These are phyloP conservation scores for Puccinia horiana DNA, from an alignment of 1,284 basidiomycete species.

Conservation along the genomic window DNA sequence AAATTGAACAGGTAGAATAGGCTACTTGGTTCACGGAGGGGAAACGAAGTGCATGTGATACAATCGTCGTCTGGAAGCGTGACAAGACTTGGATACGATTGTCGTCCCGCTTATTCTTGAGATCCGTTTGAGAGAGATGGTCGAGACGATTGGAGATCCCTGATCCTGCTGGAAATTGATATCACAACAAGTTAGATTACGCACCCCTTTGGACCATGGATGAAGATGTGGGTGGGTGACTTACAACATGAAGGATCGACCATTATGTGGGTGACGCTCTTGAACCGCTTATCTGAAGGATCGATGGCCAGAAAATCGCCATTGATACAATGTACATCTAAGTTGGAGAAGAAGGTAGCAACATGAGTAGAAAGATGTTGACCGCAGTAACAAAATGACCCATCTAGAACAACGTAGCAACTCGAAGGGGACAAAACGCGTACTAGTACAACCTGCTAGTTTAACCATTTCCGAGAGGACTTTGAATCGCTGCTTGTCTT, in stretches of 20 bases:
- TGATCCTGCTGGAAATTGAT: constrained; percentile 55
- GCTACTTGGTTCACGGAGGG: constrained; percentile 54
- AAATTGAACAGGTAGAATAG: constrained; percentile 47
- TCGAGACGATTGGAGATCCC: constrained; percentile 56
- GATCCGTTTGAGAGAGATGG: constrained; percentile 58
- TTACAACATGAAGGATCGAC: constrained; percentile 80
- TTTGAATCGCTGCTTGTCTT: constrained; percentile 73
- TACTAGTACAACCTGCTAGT: constrained; percentile 72
- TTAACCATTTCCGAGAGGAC: constrained; percentile 80
- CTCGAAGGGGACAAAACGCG: constrained; percentile 12
- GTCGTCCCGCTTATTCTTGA: constrained; percentile 61
- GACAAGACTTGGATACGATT: constrained; percentile 75
- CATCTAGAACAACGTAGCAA: neutral
- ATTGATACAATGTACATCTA: constrained; percentile 69
- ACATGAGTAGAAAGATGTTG: neutral
- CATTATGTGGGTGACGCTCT: constrained; percentile 76
- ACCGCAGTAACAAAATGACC: neutral
- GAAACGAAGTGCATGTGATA: constrained; percentile 94
- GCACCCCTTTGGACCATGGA: neutral
- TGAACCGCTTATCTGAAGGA: constrained; percentile 67
- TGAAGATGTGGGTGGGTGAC: constrained; percentile 3
- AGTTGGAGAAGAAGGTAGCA: neutral
- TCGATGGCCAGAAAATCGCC: constrained; percentile 76
- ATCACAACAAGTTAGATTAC: constrained; percentile 27
- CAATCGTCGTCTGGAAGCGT: constrained; percentile 85